Conservation (phyloP, 1,139 yeast species). For the Saccharomyces hybrid region DNA sequence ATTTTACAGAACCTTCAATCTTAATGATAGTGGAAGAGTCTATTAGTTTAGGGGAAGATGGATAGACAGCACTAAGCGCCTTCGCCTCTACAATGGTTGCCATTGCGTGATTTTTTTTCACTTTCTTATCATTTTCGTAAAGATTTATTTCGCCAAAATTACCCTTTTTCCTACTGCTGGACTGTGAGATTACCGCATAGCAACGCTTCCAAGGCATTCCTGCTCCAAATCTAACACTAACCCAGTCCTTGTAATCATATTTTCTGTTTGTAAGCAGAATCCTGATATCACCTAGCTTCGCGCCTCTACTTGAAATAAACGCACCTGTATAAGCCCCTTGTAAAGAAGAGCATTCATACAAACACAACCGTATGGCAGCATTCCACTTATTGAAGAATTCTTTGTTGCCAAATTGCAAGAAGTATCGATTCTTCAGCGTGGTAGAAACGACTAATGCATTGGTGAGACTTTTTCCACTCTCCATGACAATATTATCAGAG, state of each 20-base stretch:
- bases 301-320: constrained; percentile 77
- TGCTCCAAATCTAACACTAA: constrained; percentile 84
- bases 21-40: constrained; percentile 85
- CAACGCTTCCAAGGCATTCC: constrained; percentile 98
- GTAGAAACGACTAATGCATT: constrained; percentile 85
- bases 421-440: constrained; percentile 77
- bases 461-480: constrained; percentile 67
- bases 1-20: constrained; percentile 71
- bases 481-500: constrained; percentile 73
- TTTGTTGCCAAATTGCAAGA: constrained; percentile 63
- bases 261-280: constrained; percentile 79
- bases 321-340: constrained; percentile 98
- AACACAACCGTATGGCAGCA: constrained; percentile 69
- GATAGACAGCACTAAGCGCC: constrained; percentile 87
- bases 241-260: constrained; percentile 90
- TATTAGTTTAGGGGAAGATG: constrained; percentile 70
- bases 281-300: constrained; percentile 75
- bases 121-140: constrained; percentile 57
- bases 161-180: constrained; percentile 37
- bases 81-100: constrained; percentile 68
- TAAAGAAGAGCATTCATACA: constrained; percentile 68
- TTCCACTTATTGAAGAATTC: constrained; percentile 61
- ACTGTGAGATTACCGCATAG: constrained; percentile 85
- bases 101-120: constrained; percentile 56
- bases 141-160: constrained; percentile 48